phyloP scores from a whole-genome alignment of 805 yeast species.

The Candida easanensis region DNA sequence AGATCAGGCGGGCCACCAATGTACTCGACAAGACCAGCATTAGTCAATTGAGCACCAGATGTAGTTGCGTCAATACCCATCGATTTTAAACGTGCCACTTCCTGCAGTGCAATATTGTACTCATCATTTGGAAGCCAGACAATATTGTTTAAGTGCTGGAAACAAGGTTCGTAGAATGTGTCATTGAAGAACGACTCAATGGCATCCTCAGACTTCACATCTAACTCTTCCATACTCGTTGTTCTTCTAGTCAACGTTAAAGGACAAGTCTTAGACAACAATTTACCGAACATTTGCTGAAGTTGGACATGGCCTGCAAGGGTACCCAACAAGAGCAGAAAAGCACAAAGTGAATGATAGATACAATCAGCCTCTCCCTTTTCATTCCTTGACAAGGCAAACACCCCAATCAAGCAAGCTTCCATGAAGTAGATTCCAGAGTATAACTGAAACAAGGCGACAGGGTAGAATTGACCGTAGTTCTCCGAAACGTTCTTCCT shows the following conservation, averaged over 20 bases:
- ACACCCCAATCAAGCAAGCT: conserved; percentile 71
- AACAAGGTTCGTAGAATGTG: conserved; percentile 26
- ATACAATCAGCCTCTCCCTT: conserved; percentile 41
- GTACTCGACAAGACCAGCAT: conserved; percentile 24
- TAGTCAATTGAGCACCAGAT: conserved; percentile 16
- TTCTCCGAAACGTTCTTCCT: conserved; percentile 56
- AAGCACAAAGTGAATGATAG: conserved; percentile 51
- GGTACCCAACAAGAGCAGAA: conserved; percentile 49
- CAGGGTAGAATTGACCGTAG: conserved; percentile 67
- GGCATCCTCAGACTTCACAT: conserved; percentile 1
- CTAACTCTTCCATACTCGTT: not conserved
- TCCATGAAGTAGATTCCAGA: conserved; percentile 83
- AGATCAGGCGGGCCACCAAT: conserved; percentile 25
- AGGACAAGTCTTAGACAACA: conserved; percentile 37
- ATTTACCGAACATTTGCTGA: conserved; percentile 37
- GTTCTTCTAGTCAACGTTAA: conserved; percentile 11
- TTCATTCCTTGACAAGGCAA: conserved; percentile 57
- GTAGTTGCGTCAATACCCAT: conserved; percentile 24
- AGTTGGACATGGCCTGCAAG: conserved; percentile 55
- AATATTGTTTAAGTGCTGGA: conserved; percentile 17
- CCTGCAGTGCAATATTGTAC: conserved; percentile 14
- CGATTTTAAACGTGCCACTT: conserved; percentile 17
- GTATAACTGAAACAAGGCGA: conserved; percentile 72
- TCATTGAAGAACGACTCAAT: conserved; percentile 17
- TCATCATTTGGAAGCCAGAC: conserved; percentile 28